These are phyloP conservation scores for Neoboletus brunneissimus DNA, from an alignment of 768 basidiomycete genomes.

Conservation along the genomic window DNA sequence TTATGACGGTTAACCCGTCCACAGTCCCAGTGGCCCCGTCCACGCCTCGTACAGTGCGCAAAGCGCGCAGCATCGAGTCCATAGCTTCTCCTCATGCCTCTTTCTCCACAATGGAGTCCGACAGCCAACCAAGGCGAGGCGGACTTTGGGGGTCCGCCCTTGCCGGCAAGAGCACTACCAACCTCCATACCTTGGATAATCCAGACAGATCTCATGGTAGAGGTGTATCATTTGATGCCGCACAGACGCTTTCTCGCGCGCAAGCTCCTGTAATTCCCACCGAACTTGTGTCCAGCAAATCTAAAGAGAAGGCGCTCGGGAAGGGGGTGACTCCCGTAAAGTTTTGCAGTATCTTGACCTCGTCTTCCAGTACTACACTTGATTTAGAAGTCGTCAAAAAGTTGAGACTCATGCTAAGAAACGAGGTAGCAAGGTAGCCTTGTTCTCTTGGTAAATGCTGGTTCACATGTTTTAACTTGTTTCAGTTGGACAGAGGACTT, in stretches of 20 bases:
- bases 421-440: conserved; percentile 81
- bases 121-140: conserved; percentile 27
- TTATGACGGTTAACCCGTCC: conserved; percentile 45
- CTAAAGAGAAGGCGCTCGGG: conserved; percentile 51
- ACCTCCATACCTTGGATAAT: conserved; percentile 25
- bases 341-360: conserved; percentile 64
- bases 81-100: conserved; percentile 50
- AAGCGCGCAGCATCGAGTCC: conserved; percentile 72
- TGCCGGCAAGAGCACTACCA: conserved; percentile 31
- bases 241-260: conserved; percentile 51
- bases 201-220: conserved; percentile 47
- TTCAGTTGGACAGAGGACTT: conserved; percentile 89
- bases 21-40: conserved; percentile 31
- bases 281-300: conserved; percentile 36
- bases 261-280: conserved; percentile 44
- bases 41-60: conserved; percentile 59
- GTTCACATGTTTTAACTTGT: conserved; percentile 1
- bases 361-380: conserved; percentile 68
- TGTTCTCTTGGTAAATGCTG: background rate
- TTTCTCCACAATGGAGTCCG: conserved; percentile 38
- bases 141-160: conserved; percentile 25
- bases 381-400: conserved; percentile 89
- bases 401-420: conserved; percentile 78
- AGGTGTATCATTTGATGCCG: conserved; percentile 60
- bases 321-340: conserved; percentile 62